Base-by-base conservation (phyloP, 2,329 filamentous ascomycete genomes). In the Metarhizium album region DNA sequence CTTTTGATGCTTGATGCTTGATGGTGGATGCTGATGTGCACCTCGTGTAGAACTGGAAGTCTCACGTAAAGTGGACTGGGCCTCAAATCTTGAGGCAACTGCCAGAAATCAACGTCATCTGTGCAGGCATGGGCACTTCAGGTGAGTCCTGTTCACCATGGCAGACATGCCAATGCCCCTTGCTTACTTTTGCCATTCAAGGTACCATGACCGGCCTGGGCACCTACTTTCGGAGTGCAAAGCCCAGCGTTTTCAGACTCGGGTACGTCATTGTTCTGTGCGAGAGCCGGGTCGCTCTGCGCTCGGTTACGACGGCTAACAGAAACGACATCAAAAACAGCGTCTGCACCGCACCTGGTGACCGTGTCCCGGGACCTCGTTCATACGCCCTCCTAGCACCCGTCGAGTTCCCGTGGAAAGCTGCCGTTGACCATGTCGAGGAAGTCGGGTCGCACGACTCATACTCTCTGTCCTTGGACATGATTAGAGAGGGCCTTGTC, bases 341-440 rank as follows among this genome's bases (percentile, higher is more conserved):
- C 9, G 77, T 82, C 0, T 82, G 76, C 55, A 82, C 75, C 1
- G 74, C 74, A 2, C 60, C 73, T 0, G 79, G 78, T 0, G 78
- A 83, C 55, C 71, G 74, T 14, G 76, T 80, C 3, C 79, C 79
- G 0, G 80, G 80, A 0, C 80, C 79, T 2, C 68, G 80, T n/a
- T 72, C 75, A 13, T 71, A 70, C 57, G 66, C 74, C 4, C 64
- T 77, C 16, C 65, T 79, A 50, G 66, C 66, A 14, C 70, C 75
- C 0, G 68, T 78, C 1, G 65, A 74, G 43, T 83, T 83, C 37
- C 79, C 80, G 0, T 83, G 80, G 80, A 72, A 69, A 53, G 62
- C 68, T 7, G 70, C 76, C 0, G 69, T 82, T 2, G 79, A 83
- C 56, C 61, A 65, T 1, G 72, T 82, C 8, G 77, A 81, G 51